These are phyloP conservation scores for Eimeria praecox DNA, from an alignment of 169 alveolate genomes.

Conservation along the genomic window DNA sequence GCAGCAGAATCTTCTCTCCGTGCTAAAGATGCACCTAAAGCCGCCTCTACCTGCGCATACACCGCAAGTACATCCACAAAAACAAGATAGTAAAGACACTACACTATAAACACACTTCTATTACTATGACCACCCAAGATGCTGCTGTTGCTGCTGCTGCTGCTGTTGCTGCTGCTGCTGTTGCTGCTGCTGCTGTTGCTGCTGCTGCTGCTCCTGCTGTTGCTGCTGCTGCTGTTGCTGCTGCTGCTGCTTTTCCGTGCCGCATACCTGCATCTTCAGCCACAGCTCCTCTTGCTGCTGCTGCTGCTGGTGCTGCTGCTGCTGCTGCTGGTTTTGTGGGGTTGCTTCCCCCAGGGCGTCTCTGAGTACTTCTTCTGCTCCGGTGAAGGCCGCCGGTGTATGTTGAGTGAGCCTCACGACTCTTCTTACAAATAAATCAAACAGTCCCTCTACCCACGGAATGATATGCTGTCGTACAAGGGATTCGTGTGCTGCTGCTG, in stretches of 20 bases:
- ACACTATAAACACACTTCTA: neutral
- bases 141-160: no score
- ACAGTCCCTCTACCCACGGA: slow-evolving; percentile 72
- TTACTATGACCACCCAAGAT: no score
- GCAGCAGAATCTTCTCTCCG: neutral
- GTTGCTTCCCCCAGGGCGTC: neutral
- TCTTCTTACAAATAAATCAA: slow-evolving; percentile 7
- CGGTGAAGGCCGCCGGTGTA: slow-evolving; percentile 66
- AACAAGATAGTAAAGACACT: no score
- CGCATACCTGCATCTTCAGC: neutral
- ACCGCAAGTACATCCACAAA: neutral
- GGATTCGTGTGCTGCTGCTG: neutral
- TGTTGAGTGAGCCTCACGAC: slow-evolving; percentile 9
- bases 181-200: no score
- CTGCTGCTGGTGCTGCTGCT: neutral
- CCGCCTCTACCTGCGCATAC: slow-evolving; percentile 42
- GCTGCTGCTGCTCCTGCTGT: no score
- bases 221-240: no score
- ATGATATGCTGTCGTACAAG: slow-evolving; percentile 24
- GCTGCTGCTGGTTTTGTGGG: slow-evolving; percentile 16
- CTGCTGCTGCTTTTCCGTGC: no score
- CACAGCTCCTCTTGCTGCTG: neutral
- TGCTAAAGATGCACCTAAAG: neutral
- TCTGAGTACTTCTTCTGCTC: neutral
- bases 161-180: no score